phyloP scores from a whole-genome alignment of 106 monocot genomes.

The Agapanthus africanus region DNA sequence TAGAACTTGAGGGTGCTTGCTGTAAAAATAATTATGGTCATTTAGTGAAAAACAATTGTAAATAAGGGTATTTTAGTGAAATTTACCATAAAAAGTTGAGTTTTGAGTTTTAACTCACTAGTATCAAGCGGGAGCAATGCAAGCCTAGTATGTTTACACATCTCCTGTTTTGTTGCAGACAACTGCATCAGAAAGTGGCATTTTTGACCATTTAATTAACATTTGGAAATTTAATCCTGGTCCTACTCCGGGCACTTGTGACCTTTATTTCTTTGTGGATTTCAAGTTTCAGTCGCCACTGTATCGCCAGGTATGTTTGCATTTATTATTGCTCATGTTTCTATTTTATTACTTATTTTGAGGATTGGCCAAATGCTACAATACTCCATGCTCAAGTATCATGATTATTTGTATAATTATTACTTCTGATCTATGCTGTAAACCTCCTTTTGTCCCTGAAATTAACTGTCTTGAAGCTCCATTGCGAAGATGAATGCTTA shows the following conservation, averaged over 20 bases:
- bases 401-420: not conserved
- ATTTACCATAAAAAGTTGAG: no score
- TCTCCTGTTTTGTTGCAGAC: slow-evolving; percentile 42
- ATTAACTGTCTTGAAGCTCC: not conserved
- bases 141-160: no score
- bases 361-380: not conserved
- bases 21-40: no score
- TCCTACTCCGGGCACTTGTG: slow-evolving; percentile 72
- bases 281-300: slow-evolving; percentile 88
- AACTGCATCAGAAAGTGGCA: slow-evolving; percentile 60
- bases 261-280: slow-evolving; percentile 78
- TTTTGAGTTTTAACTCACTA: no score
- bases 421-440: not conserved
- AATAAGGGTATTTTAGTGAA: no score
- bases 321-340: no score
- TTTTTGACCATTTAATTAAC: slow-evolving; percentile 88
- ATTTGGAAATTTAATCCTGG: slow-evolving; percentile 97
- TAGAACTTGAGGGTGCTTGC: no score
- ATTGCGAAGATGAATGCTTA: not conserved
- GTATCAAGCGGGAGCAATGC: no score
- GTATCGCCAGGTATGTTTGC: slow-evolving; percentile 64
- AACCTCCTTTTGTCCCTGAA: slow-evolving; percentile 1
- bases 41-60: no score
- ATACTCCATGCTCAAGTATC: not conserved
- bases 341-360: not conserved